A percentile compares a stretch with the other conserved stretches of the same genome.
Evolutionary conservation across 2,329 filamentous ascomycete genomes (phyloP).

Genomic region (Penicillium sp.): DNA sequence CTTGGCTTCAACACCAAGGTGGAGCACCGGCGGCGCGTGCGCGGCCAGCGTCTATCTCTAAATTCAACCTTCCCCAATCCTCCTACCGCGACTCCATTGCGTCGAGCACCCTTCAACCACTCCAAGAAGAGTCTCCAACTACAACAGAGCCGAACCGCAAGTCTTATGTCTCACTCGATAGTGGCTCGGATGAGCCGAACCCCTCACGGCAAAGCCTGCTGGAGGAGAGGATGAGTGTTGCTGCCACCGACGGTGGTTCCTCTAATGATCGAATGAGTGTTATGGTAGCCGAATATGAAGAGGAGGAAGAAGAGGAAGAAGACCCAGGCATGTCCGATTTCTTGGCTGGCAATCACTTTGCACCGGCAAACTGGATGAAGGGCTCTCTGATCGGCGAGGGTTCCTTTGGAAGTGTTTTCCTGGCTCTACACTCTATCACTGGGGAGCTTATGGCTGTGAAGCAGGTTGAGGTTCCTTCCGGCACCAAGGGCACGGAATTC

Average conservation of each 20-base stretch:
- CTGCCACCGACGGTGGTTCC: conserved; percentile 65
- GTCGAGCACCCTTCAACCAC: conserved; percentile 82
- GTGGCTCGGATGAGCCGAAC: conserved; percentile 70
- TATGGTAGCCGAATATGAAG: conserved; percentile 84
- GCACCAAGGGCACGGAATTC: conserved; percentile 71
- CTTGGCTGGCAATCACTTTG: conserved; percentile 88
- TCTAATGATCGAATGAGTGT: conserved; percentile 80
- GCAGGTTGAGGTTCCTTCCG: conserved; percentile 88
- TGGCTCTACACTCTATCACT: conserved; percentile 91
- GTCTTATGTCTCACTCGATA: conserved; percentile 79
- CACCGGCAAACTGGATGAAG: conserved; percentile 99
- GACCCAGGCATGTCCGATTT: conserved; percentile 81
- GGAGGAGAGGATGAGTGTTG: conserved; percentile 73
- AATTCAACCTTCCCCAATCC: conserved; percentile 58
- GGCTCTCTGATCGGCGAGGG: conserved; percentile 95
- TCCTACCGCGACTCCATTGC: conserved; percentile 83
- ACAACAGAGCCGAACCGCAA: conserved; percentile 76
- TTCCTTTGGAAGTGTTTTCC: conserved; percentile 92
- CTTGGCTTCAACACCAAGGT: conserved; percentile 66
- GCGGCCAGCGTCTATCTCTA: conserved; percentile 61
- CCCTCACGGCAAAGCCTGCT: conserved; percentile 78
- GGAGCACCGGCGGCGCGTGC: conserved; percentile 53
- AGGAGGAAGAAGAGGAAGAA: conserved; percentile 39
- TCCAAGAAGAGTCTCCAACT: conserved; percentile 84
- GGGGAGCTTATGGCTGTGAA: conserved; percentile 98